Base-by-base conservation (phyloP, 139 green algal species). In the Auxenochlorella pyrenoidosa region DNA sequence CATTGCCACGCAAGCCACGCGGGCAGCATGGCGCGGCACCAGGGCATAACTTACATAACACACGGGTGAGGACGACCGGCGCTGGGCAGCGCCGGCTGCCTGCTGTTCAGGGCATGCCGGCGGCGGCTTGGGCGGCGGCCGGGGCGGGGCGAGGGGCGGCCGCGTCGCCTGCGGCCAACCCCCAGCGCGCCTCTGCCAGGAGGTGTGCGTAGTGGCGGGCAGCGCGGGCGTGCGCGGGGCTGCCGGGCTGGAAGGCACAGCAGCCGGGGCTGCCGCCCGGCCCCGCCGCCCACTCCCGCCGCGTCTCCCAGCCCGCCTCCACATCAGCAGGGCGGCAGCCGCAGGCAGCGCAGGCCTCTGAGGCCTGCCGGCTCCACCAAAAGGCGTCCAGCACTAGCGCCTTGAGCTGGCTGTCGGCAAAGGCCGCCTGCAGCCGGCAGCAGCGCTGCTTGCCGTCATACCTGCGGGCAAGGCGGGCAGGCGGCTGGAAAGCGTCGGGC, bases 331-430 rank as follows among this genome's bases (percentile, higher is more conserved):
- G 80, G 40, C 59, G 80, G 80, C 80, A 85, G 80, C n/a, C 40
- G 80, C 80, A 85, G 63, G 60, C 26, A 30, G 63, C 2, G 63
- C 80, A 85, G 3, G 28, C 60, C 40, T 60, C 80, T 18, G 36
- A 32, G 70, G 70, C 60, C 40, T 85, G 60, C 19, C 80, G 40
- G 80, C 80, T 85, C 80, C 80, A 85, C 80, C 80, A 85, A 40
- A 60, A 85, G 16, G 80, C 80, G 6, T 85, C 80, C 63, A 85
- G 63, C 22, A 65, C 41, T 40, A 85, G 80, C 40, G 38, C 59
- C 41, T 85, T 85, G 30, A 85, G 80, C 60, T 85, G 63, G 12
- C 13, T 21, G 41, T 85, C 80, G 10, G 75, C 66, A 40, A 76
- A 76, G 30, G 80, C 80, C 12, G 80, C 80, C 28, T 41, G 26